phyloP scores from a whole-genome alignment of 2,329 filamentous ascomycete species.

The Trichoderma atroviride region DNA sequence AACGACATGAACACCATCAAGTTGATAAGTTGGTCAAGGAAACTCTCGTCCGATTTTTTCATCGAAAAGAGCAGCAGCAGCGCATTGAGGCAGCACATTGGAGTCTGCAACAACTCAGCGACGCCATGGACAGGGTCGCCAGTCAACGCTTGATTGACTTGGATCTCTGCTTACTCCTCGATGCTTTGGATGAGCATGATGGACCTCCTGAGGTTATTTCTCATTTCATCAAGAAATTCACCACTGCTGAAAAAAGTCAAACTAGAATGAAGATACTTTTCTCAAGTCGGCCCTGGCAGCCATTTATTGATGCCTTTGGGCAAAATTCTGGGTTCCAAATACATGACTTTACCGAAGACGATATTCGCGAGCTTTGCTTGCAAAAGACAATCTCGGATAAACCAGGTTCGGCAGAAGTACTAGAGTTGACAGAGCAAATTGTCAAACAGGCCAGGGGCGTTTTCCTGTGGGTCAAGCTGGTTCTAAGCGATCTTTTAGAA shows the following conservation, averaged over 20 bases:
- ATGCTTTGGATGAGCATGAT: slow-evolving; percentile 19
- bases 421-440: background rate
- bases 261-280: slow-evolving; percentile 12
- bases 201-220: slow-evolving; percentile 1
- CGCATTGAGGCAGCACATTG: background rate
- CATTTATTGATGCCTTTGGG: background rate
- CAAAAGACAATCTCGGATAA: background rate
- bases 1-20: background rate
- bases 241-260: background rate
- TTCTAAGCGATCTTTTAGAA: background rate
- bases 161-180: slow-evolving; percentile 9
- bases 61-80: background rate
- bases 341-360: slow-evolving; percentile 3
- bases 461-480: slow-evolving; percentile 20
- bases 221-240: background rate
- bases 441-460: slow-evolving; percentile 2
- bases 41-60: background rate
- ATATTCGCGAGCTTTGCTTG: slow-evolving; percentile 14
- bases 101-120: background rate
- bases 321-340: background rate
- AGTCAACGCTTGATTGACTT: background rate
- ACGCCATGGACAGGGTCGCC: background rate
- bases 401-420: background rate
- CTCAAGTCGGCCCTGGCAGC: slow-evolving; percentile 10
- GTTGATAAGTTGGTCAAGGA: background rate